phyloP scores from a whole-genome alignment of 2,329 filamentous ascomycete genomes.

The Colletotrichum trifolii region DNA sequence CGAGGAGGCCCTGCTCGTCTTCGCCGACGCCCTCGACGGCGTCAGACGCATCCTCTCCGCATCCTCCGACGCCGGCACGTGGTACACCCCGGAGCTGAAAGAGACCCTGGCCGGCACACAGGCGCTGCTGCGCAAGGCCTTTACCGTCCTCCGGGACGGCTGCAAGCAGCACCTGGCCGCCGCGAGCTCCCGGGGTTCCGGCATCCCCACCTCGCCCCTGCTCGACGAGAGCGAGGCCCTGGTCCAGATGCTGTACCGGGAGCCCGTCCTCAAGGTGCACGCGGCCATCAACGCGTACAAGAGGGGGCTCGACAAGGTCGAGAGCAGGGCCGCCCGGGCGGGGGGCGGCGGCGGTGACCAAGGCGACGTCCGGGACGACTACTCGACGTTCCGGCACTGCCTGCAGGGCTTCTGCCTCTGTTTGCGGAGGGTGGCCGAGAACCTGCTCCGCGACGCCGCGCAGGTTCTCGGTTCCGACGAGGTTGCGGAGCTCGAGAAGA shows the following conservation, averaged over 20 bases:
- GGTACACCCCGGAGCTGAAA: background rate
- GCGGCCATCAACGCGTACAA: conserved; percentile 20
- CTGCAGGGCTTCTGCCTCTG: too few relatives aligned
- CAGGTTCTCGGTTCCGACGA: too few relatives aligned
- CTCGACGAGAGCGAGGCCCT: conserved; percentile 14
- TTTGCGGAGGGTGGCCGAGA: too few relatives aligned
- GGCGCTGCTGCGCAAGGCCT: conserved; percentile 14
- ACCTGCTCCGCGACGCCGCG: too few relatives aligned
- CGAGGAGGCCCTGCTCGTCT: conserved; percentile 26
- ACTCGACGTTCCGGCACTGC: too few relatives aligned
- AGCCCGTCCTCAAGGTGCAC: conserved; percentile 6
- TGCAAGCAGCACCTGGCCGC: conserved; percentile 13
- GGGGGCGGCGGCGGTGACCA: too few relatives aligned
- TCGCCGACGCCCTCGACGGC: conserved; percentile 17
- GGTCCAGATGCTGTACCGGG: conserved; percentile 8
- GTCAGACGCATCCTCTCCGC: background rate
- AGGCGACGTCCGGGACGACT: too few relatives aligned
- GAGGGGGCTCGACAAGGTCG: background rate
- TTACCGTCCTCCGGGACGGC: conserved; percentile 12
- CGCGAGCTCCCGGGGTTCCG: background rate
- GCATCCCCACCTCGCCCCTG: background rate
- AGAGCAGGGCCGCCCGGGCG: background rate
- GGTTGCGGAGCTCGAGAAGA: too few relatives aligned
- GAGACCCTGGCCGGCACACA: conserved; percentile 1
- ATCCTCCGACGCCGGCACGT: background rate